A percentile compares a stretch with the other conserved stretches of the same genome.
phyloP scores from a whole-genome alignment of 139 green algal species.

The Gonium pectorale region DNA sequence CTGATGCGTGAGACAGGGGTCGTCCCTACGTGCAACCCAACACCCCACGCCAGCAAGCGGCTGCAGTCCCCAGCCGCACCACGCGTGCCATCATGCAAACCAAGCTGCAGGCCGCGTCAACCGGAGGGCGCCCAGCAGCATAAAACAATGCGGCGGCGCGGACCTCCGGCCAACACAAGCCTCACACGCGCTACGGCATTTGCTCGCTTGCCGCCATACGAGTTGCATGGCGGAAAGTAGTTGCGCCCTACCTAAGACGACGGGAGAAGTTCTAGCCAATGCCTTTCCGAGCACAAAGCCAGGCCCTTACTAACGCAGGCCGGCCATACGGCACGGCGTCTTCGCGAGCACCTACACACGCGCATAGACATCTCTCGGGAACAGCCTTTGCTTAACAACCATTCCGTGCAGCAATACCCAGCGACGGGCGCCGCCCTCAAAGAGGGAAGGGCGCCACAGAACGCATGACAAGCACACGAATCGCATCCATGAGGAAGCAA shows the following conservation, averaged over 20 bases:
- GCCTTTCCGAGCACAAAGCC: background rate
- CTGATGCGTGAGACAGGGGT: background rate
- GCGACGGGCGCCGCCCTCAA: background rate
- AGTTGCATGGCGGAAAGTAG: background rate
- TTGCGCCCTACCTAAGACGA: constrained; percentile 2
- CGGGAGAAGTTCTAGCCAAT: constrained; percentile 20
- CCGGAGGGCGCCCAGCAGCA: too few relatives aligned
- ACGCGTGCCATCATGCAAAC: background rate
- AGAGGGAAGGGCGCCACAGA: background rate
- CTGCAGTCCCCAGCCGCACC: background rate
- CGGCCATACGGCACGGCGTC: background rate
- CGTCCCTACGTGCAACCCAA: background rate
- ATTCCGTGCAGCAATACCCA: background rate
- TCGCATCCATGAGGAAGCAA: constrained; percentile 18
- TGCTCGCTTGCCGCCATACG: constrained; percentile 10
- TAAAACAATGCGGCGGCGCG: too few relatives aligned
- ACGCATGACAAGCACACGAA: constrained; percentile 18
- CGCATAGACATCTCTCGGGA: background rate
- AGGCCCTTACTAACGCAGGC: constrained; percentile 17
- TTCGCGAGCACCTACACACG: background rate
- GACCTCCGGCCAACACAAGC: too few relatives aligned
- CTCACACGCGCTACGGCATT: background rate
- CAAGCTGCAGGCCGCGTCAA: background rate
- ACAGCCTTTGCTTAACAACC: background rate
- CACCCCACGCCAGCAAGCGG: background rate